Conservation (phyloP, 2,329 filamentous ascomycete genomes). For the Aspergillus udagawae region DNA sequence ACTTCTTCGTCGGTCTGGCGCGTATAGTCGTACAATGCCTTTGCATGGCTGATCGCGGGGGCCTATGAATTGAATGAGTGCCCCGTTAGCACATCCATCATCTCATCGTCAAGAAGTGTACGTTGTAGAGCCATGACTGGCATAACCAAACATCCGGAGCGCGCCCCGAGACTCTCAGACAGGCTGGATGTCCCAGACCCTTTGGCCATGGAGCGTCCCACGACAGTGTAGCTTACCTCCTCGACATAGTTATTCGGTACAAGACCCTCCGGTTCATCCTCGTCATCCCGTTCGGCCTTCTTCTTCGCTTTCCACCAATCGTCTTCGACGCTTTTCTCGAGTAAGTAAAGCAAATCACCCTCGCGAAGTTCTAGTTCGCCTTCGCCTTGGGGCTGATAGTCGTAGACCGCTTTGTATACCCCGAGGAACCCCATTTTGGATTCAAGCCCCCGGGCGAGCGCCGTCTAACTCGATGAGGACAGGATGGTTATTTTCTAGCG, state of each 20-base stretch:
- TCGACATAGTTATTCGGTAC: slow-evolving; percentile 95
- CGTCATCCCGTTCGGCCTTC: slow-evolving; percentile 74
- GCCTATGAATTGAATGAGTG: slow-evolving; percentile 47
- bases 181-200: background rate
- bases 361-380: slow-evolving; percentile 81
- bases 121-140: background rate
- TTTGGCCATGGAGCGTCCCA: background rate
- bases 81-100: slow-evolving; percentile 3
- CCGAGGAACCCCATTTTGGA: slow-evolving; percentile 80
- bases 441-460: background rate
- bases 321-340: slow-evolving; percentile 74
- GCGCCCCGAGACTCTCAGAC: background rate
- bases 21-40: slow-evolving; percentile 96
- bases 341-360: slow-evolving; percentile 81
- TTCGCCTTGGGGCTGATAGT: slow-evolving; percentile 82
- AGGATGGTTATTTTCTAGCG: background rate
- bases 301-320: slow-evolving; percentile 98
- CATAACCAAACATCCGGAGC: background rate
- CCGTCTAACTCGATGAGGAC: background rate
- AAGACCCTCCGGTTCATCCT: slow-evolving; percentile 84
- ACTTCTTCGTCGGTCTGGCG: slow-evolving; percentile 97
- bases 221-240: slow-evolving; percentile 60
- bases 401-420: slow-evolving; percentile 86
- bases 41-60: slow-evolving; percentile 64
- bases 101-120: background rate